Base-by-base conservation (phyloP, 176 grass and related monocot species). In the Eragrostis curvula region DNA sequence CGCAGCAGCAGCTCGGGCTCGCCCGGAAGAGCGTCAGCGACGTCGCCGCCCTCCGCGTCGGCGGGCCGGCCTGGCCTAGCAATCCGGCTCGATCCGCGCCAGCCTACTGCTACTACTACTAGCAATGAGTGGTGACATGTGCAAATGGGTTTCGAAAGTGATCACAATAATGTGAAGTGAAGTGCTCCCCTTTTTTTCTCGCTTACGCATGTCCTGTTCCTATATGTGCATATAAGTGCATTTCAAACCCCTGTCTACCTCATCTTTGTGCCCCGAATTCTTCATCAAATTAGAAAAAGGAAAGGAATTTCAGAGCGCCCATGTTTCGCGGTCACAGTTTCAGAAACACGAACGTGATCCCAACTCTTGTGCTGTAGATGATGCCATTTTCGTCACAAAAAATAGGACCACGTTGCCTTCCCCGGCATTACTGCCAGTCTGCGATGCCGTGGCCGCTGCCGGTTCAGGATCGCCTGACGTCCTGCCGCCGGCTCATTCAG, bases 1-100 rank as follows among this genome's bases (percentile, higher is more conserved):
- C 88, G 30, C 88, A 90, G 74, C 85, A 87, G 88, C 73, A 85
- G 74, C 77, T 71, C 5, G 78, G 66, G 36, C 75, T 87, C 24
- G 79, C 82, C 25, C 71, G 91, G 75, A 90, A 94, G 82, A 90
- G 82, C 75, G 88, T 70, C 62, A 78, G 85, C 71, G 85, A 85
- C 62, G 60, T 70, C 74, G 91, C 83, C 39, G 77, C 59, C 9
- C 72, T 88, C 47, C 85, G 79, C 65, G 65, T 73, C 50, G 66
- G 75, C 42, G 52, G 32, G 42, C 40, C 71, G 2, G 15, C 78
- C 11, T 87, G 73, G 64, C 44, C 66, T 56, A 30, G 52, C 60
- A 61, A 68, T 18, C 62, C 67, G 3, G 42, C 62, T 40, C 66
- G 64, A 69, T 70, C 64, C 12, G 24, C 44, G 32, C 13, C 78